These are phyloP conservation scores for bread wheat (Triticum aestivum) DNA, from an alignment of 176 grass and related monocot species.

Conservation along the genomic window IWGSC_CS_RefSeq_v2.1 NC_057795.1:106902661-106903160, in stretches of 20 bases:
- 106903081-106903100: conserved; percentile 18
- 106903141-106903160: background rate
- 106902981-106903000: conserved; percentile 48
- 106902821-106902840: conserved; percentile 31
- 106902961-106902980: conserved; percentile 49
- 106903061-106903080: conserved; percentile 25
- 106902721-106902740: conserved; percentile 50
- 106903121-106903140: background rate
- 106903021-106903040: conserved; percentile 32
- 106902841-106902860: conserved; percentile 51
- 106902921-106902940: conserved; percentile 24
- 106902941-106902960: conserved; percentile 31
- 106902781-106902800: conserved; percentile 54
- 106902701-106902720: conserved; percentile 53
- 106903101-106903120: conserved; percentile 22
- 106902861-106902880: conserved; percentile 26
- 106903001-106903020: conserved; percentile 55
- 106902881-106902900: conserved; percentile 27
- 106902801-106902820: conserved; percentile 26
- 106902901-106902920: background rate
- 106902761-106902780: conserved; percentile 67
- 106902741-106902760: conserved; percentile 45
- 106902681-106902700: conserved; percentile 51
- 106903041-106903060: background rate
- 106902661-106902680: conserved; percentile 35